These are phyloP conservation scores for Tritrichomonas foetus DNA, from an alignment of 208 protist species.

Conservation along the genomic window DNA sequence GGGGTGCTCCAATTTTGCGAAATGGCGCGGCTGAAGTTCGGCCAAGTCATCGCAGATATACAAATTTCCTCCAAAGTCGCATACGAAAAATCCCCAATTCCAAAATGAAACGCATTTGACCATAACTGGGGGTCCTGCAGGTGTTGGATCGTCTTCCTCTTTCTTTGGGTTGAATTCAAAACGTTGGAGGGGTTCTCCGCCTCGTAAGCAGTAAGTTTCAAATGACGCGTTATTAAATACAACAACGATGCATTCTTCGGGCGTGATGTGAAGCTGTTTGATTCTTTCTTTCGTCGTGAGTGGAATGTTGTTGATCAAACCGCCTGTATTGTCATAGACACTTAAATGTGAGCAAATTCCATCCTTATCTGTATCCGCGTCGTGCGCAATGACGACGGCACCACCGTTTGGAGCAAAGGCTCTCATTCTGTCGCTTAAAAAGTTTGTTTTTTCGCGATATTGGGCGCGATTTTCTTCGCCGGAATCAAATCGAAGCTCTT, in stretches of 20 bases:
- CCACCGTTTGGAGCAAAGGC: not conserved
- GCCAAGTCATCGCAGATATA: constrained; percentile 22
- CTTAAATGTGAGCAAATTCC: not conserved
- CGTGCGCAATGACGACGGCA: not conserved
- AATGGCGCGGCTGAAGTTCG: not conserved
- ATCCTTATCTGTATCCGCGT: not conserved
- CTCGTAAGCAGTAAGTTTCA: not conserved
- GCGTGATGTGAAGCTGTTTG: not conserved
- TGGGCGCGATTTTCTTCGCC: not conserved
- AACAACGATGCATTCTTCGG: not conserved
- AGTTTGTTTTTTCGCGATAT: not conserved
- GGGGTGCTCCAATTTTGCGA: not conserved
- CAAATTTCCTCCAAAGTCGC: not conserved
- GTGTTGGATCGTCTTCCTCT: not conserved
- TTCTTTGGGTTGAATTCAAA: not conserved
- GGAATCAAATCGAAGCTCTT: not conserved
- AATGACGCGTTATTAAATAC: not conserved
- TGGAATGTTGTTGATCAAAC: not conserved
- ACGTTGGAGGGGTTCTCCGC: not conserved
- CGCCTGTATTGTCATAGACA: not conserved
- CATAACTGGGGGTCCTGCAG: not conserved
- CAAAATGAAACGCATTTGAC: not conserved
- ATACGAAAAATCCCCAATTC: not conserved
- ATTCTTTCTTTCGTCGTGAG: not conserved
- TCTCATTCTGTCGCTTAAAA: not conserved